These are phyloP conservation scores for Vitellaria paradoxa DNA, from an alignment of 179 eudicot species.

Conservation along the genomic window DNA sequence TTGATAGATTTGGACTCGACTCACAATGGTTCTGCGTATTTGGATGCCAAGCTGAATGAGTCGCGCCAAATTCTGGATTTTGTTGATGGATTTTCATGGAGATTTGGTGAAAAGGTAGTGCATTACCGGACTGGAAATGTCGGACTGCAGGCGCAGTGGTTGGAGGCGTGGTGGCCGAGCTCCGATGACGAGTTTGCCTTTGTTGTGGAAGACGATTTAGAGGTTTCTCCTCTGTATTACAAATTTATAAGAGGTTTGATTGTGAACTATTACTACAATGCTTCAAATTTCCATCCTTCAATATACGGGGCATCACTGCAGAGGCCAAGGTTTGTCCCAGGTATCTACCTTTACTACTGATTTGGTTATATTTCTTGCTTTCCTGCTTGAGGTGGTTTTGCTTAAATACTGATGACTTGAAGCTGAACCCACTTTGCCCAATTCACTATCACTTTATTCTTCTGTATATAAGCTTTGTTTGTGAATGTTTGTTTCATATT, in stretches of 20 bases:
- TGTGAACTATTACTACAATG: slow-evolving; percentile 58
- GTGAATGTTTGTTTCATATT: too few species aligned
- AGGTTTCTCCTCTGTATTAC: slow-evolving; percentile 77
- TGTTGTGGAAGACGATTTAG: slow-evolving; percentile 95
- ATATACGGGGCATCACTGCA: slow-evolving; percentile 90
- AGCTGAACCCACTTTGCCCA: too few species aligned
- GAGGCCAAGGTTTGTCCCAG: slow-evolving; percentile 97
- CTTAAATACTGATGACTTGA: too few species aligned
- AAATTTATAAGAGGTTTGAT: slow-evolving; percentile 62
- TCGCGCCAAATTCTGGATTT: slow-evolving; percentile 55
- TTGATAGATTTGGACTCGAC: neutral
- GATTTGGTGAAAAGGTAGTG: slow-evolving; percentile 66
- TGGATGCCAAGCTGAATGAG: slow-evolving; percentile 41
- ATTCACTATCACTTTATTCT: too few species aligned
- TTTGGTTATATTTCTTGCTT: neutral
- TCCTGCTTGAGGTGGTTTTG: neutral
- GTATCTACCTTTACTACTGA: slow-evolving; percentile 34
- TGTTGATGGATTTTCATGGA: slow-evolving; percentile 81
- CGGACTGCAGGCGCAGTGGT: slow-evolving; percentile 94
- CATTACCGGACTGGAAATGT: slow-evolving; percentile 81
- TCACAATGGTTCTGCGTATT: slow-evolving; percentile 16
- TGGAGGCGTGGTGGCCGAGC: slow-evolving; percentile 96
- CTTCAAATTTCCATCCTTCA: slow-evolving; percentile 57
- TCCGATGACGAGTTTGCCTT: slow-evolving; percentile 86
- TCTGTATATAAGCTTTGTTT: too few species aligned